Conservation (phyloP, 352 stramenopile genomes). For the Blastocystis sp. region DNA sequence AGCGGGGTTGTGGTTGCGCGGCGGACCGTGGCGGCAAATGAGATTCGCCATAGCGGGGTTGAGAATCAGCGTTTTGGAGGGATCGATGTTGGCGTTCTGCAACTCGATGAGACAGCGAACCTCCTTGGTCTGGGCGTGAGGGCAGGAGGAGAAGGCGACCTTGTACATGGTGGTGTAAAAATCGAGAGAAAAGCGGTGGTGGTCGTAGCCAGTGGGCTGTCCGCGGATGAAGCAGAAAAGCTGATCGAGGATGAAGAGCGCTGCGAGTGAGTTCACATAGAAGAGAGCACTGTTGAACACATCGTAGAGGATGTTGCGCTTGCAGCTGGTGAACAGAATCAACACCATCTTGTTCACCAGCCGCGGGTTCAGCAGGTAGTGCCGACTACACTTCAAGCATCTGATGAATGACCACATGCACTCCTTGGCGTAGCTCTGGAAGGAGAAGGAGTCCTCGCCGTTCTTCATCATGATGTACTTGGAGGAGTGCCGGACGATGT, state of each 20-base stretch:
- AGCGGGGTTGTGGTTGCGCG: neutral
- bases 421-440: neutral
- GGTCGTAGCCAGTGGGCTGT: neutral
- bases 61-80: neutral
- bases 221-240: conserved; percentile 38
- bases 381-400: neutral
- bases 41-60: neutral
- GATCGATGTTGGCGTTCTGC: conserved; percentile 10
- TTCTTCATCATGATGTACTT: conserved; percentile 42
- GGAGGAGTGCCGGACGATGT: conserved; percentile 41
- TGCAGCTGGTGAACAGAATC: conserved; percentile 33
- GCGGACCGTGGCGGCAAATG: neutral
- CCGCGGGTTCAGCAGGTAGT: conserved; percentile 21
- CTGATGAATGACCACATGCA: conserved; percentile 9
- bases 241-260: conserved; percentile 28
- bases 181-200: neutral
- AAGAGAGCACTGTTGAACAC: conserved; percentile 36
- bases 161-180: conserved; percentile 53
- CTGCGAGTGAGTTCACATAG: neutral
- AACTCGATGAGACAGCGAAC: conserved; percentile 38
- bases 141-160: neutral
- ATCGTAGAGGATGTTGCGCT: conserved; percentile 55
- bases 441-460: neutral
- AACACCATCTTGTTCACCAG: conserved; percentile 23
- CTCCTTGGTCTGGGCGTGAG: conserved; percentile 1